Percentiles rank a stretch among this genome's conserved stretches.
Evolutionary conservation across 345 rosid genomes (phyloP).

Genomic region (Ailanthus altissimus): DNA sequence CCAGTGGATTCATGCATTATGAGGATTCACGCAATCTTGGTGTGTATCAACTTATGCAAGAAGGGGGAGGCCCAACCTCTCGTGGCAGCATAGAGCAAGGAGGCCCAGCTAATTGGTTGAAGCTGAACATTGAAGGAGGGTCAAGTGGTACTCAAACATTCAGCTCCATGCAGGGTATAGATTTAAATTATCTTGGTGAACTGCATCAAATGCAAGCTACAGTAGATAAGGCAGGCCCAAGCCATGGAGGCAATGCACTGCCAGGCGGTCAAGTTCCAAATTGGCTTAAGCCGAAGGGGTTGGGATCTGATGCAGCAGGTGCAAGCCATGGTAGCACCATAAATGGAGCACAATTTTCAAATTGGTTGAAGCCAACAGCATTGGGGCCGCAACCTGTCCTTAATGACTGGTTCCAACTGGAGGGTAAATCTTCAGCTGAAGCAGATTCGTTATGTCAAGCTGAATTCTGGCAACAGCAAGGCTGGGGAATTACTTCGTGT

Average conservation of each 20-base stretch:
- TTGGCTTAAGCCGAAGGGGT: neutral
- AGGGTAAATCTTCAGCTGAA: neutral
- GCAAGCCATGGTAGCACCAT: neutral
- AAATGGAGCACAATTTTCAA: neutral
- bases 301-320: neutral
- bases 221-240: conserved; percentile 1
- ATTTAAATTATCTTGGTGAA: conserved; percentile 6
- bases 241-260: neutral
- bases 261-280: neutral
- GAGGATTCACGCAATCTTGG: conserved; percentile 6
- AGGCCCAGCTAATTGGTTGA: conserved; percentile 15
- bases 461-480: neutral
- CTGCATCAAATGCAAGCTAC: neutral
- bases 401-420: conserved; percentile 15
- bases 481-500: neutral
- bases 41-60: neutral
- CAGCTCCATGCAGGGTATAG: neutral
- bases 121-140: conserved; percentile 7
- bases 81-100: conserved; percentile 9
- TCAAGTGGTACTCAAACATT: neutral
- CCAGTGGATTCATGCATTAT: neutral
- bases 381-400: neutral
- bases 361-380: conserved; percentile 12
- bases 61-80: neutral
- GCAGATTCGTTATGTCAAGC: neutral